Conservation (phyloP, 2,329 filamentous ascomycete species). For the Xylariaceae sp. region DNA sequence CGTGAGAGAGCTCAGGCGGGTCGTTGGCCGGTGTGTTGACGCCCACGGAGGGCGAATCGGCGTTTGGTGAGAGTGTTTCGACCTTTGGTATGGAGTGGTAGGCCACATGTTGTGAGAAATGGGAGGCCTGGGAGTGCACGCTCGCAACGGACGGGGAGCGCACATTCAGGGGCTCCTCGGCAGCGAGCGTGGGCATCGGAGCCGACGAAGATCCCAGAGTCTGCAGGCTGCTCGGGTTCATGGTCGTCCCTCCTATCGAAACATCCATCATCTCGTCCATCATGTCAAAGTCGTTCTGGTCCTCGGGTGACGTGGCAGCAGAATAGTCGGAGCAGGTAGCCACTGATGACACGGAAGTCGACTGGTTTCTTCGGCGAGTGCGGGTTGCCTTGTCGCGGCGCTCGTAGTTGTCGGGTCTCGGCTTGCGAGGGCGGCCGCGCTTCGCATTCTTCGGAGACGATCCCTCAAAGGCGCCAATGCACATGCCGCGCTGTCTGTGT, state of each 20-base stretch:
- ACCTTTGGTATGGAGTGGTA: slow-evolving; percentile 39
- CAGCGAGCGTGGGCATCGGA: slow-evolving; percentile 35
- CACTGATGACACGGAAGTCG: slow-evolving; percentile 45
- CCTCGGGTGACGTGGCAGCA: slow-evolving; percentile 45
- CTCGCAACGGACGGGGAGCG: slow-evolving; percentile 41
- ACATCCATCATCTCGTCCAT: slow-evolving; percentile 47
- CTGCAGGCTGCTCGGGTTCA: slow-evolving; percentile 36
- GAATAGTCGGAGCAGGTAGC: slow-evolving; percentile 55
- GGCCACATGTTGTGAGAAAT: slow-evolving; percentile 29
- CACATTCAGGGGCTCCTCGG: slow-evolving; percentile 28
- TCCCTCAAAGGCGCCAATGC: slow-evolving; percentile 88
- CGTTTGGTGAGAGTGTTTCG: slow-evolving; percentile 17
- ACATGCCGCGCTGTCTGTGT: slow-evolving; percentile 94
- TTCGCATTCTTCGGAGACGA: slow-evolving; percentile 56
- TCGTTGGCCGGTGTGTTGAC: slow-evolving; percentile 50
- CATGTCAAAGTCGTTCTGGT: slow-evolving; percentile 38
- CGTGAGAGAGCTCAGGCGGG: slow-evolving; percentile 56
- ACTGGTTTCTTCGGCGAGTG: slow-evolving; percentile 53
- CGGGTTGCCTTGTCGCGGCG: slow-evolving; percentile 53
- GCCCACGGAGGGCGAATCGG: slow-evolving; percentile 38
- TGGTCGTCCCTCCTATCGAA: slow-evolving; percentile 34
- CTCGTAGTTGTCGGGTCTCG: slow-evolving; percentile 52
- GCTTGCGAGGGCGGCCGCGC: slow-evolving; percentile 60
- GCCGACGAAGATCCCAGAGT: slow-evolving; percentile 34
- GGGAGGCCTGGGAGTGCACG: slow-evolving; percentile 45